Base-by-base conservation (phyloP, 2,329 filamentous ascomycete species). In the Neopestalotiopsis sp. region DNA sequence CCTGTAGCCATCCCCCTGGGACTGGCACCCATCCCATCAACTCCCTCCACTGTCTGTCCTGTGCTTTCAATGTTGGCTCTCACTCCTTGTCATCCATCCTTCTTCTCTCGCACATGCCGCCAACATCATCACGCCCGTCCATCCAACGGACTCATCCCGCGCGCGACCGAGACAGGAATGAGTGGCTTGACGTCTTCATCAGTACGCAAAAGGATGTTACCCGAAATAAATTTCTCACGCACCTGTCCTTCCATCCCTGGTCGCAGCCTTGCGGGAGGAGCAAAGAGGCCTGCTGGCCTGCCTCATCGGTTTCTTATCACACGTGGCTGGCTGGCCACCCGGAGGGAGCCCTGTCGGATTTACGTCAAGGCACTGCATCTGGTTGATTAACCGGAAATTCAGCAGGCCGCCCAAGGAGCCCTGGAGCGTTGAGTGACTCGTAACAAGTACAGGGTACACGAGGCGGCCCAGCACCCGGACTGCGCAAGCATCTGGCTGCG, bases 361-460 rank as follows among this genome's bases (percentile, higher is more conserved):
- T 67, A 67, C 66, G 59, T 67, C 66, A 61, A 63, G 66, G 40
- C 28, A 34, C 59, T 40, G 57, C 58, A 34, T 67, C 66, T 38
- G 13, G 40, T 59, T 67, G 65, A 66, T 56, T 66, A 52, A 52
- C 63, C 49, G 63, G 49, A 66, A 66, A 66, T 58, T 52, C 63
- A 66, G 6, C 63, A 65, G 60, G 62, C 62, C 30, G 28, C 62
- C 38, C 13, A 40, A n/a, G 40, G 56, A 32, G 24, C 24, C 24
- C n/a, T 45, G 14, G 42, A n/a, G 45, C 45, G 45, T 52, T 40
- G 62, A 56, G 62, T 40, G 38, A 45, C 40, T 66, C 28, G 42
- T 34, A 38, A 28, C 30, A 17, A 58, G 52, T 56, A 52, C 40
- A 45, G 34, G 20, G 61, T 64, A 64, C 61, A 49, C 13, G 30